Base-by-base conservation (phyloP, 2,329 filamentous ascomycete species). In the Penicillium sp. region DNA sequence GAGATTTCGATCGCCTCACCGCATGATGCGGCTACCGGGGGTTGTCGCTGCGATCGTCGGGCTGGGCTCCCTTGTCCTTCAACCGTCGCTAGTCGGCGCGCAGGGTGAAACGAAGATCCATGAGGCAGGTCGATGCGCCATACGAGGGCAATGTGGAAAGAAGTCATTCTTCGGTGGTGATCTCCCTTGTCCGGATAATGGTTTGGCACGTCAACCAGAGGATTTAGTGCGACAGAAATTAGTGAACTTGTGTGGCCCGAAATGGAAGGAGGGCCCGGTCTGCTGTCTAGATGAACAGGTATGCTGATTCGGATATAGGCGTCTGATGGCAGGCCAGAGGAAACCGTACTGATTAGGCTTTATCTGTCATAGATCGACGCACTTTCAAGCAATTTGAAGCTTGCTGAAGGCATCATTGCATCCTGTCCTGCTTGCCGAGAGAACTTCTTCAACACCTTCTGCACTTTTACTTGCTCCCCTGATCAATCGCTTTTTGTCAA, bases 361-460 rank as follows among this genome's bases (percentile, higher is more conserved):
- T 45, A 56, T 35, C 44, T 24, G 53, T 31, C 26, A 45, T 68
- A 93, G 89, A 82, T 99, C 55, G 85, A 90, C 66, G 82, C 89
- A 1, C 85, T 99, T 60, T 88, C 90, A 67, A 88, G 85, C 59
- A 96, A 96, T 69, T 83, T 99, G 56, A 89, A 90, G 64, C 91
- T 91, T 22, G 93, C 92, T 2, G 91, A 93, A 66, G 87, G 89
- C 57, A 89, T 99, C 70, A 92, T 99, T 72, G 88, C 92, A 26
- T 91, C 92, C 10, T 99, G 95, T 73, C 95, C 95, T 1, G 95
- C 96, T 31, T 99, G 95, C 84, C 96, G 95, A 76, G 89, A 93
- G 68, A 99, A 99, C 80, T 99, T 99, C 80, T 98, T 91, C 81
- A 96, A 99, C 78, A 82, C 96, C 45, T 99, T 99, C 75, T 99